Evolutionary conservation across 148 eudicot genomes (phyloP).

Genomic region (Limonium bicolor): DNA sequence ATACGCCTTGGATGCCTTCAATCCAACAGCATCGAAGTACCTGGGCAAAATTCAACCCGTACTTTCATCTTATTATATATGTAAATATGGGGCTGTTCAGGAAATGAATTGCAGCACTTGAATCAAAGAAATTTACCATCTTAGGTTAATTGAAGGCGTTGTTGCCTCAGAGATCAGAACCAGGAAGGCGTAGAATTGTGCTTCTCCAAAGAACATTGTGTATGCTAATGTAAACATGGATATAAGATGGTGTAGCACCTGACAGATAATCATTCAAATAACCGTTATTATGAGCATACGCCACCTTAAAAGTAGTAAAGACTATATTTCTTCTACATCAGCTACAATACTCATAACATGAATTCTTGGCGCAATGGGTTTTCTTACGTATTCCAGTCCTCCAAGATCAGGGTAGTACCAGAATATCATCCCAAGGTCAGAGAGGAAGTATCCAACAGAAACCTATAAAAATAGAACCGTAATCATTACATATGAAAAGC

Average conservation of each 20-base stretch:
- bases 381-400: conserved; percentile 88
- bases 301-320: no score
- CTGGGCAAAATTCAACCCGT: conserved; percentile 28
- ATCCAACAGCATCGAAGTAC: conserved; percentile 74
- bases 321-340: no score
- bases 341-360: no score
- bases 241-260: conserved; percentile 80
- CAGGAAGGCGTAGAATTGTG: conserved; percentile 54
- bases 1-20: conserved; percentile 65
- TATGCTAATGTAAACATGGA: conserved; percentile 51
- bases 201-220: conserved; percentile 54
- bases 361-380: background rate
- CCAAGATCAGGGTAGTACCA: conserved; percentile 85
- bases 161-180: conserved; percentile 81
- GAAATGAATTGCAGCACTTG: background rate
- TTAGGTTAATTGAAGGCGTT: conserved; percentile 80
- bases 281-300: no score
- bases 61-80: conserved; percentile 8
- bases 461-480: conserved; percentile 30
- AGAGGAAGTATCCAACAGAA: conserved; percentile 78
- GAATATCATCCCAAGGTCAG: conserved; percentile 78
- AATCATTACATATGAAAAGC: background rate
- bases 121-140: conserved; percentile 50
- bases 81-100: background rate
- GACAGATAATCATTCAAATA: background rate